Evolutionary conservation across 805 yeast species (phyloP).

Genomic region (Cephaloascus fragrans): DNA sequence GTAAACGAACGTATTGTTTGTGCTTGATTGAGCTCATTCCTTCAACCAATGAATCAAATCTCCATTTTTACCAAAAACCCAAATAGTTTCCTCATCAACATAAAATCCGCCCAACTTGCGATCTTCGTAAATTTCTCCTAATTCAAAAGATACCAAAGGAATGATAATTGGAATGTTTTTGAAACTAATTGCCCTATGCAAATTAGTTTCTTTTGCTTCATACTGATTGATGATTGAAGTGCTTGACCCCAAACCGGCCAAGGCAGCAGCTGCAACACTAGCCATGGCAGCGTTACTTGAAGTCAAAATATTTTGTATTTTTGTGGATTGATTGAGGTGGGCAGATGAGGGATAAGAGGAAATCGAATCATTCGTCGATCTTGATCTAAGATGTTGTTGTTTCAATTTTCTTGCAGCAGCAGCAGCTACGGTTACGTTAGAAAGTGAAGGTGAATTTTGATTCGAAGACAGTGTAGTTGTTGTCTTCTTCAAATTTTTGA

Average conservation of each 20-base stretch:
- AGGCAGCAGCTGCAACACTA: no score
- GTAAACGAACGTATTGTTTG: no score
- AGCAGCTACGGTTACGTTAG: no score
- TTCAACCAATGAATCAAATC: neutral
- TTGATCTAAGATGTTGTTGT: neutral
- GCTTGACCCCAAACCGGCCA: no score
- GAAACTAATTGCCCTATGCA: neutral
- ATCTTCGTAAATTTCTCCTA: neutral
- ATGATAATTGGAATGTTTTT: neutral
- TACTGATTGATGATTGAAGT: no score
- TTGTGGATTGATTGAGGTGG: neutral
- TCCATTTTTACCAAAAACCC: neutral
- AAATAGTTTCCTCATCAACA: neutral
- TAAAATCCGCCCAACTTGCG: neutral
- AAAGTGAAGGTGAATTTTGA: no score
- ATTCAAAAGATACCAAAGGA: neutral
- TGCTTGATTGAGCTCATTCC: no score
- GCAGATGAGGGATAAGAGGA: neutral
- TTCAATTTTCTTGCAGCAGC: neutral
- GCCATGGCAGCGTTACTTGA: no score
- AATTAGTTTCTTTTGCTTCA: neutral
- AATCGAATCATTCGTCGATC: neutral
- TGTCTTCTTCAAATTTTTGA: slow-evolving; percentile 9
- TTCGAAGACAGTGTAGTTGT: no score
- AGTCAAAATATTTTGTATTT: neutral